Conservation (phyloP, 2,329 filamentous ascomycete species). For the Raffaelea albimanens region DNA sequence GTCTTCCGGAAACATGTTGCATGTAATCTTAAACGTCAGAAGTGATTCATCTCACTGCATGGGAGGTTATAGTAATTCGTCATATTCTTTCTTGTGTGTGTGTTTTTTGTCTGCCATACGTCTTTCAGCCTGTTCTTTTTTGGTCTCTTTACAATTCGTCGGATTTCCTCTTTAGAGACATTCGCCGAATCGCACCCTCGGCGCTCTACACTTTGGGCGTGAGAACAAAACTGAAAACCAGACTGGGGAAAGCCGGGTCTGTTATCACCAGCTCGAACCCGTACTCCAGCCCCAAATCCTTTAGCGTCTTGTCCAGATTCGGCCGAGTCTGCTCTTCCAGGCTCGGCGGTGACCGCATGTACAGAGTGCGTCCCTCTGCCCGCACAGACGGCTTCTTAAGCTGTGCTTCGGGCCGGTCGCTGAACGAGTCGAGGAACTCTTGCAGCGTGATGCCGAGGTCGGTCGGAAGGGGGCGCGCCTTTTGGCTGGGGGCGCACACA, state of each 20-base stretch:
- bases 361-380: slow-evolving; percentile 70
- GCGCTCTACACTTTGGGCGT: slow-evolving; percentile 28
- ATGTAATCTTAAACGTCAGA: too few species aligned
- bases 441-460: slow-evolving; percentile 64
- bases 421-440: slow-evolving; percentile 77
- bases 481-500: slow-evolving; percentile 64
- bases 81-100: too few species aligned
- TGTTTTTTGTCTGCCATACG: not conserved
- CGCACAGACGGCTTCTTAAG: slow-evolving; percentile 88
- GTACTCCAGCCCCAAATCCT: slow-evolving; percentile 60
- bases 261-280: slow-evolving; percentile 88
- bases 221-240: slow-evolving; percentile 51
- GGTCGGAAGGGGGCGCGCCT: slow-evolving; percentile 65
- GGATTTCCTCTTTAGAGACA: too few species aligned
- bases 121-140: slow-evolving; percentile 3
- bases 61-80: too few species aligned
- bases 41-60: too few species aligned
- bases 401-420: slow-evolving; percentile 77
- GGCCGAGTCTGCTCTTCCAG: slow-evolving; percentile 76
- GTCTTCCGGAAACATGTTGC: too few species aligned
- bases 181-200: too few species aligned
- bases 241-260: slow-evolving; percentile 76
- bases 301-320: slow-evolving; percentile 71
- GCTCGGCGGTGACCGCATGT: slow-evolving; percentile 75
- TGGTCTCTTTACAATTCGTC: too few species aligned